Evolutionary conservation across 73 alveolate genomes (phyloP).

Genomic region (Loxodes magnus): DNA sequence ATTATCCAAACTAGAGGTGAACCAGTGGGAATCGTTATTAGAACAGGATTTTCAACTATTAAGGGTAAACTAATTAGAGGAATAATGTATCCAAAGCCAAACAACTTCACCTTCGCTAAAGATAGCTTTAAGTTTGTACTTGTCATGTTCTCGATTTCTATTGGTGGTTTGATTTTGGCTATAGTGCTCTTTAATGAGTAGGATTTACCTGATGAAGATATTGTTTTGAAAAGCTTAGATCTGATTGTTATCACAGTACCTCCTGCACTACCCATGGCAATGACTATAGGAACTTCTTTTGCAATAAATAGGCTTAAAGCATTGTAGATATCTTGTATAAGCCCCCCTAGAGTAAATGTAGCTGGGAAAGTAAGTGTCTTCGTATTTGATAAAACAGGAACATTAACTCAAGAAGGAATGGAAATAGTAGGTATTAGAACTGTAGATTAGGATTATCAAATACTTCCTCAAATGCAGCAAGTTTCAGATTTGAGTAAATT

Average conservation of each 20-base stretch:
- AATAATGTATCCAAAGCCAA: slow-evolving; percentile 50
- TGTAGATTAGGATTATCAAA: background rate
- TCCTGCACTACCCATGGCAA: slow-evolving; percentile 62
- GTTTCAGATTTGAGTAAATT: no score
- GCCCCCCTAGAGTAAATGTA: slow-evolving; percentile 74
- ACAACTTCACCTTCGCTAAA: slow-evolving; percentile 40
- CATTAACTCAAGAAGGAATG: slow-evolving; percentile 92
- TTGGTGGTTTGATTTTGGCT: slow-evolving; percentile 32
- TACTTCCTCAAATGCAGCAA: background rate
- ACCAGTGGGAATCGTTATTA: slow-evolving; percentile 35
- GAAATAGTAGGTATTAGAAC: slow-evolving; percentile 53
- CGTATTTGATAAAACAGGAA: slow-evolving; percentile 97
- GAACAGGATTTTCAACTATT: slow-evolving; percentile 51
- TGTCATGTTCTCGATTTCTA: slow-evolving; percentile 32
- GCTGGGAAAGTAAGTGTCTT: slow-evolving; percentile 80
- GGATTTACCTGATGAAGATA: background rate
- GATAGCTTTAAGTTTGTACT: slow-evolving; percentile 50
- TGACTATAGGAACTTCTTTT: slow-evolving; percentile 47
- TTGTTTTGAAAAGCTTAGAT: slow-evolving; percentile 28
- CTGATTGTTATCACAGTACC: slow-evolving; percentile 65
- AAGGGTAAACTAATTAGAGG: slow-evolving; percentile 60
- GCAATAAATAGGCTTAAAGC: slow-evolving; percentile 53
- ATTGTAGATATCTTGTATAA: slow-evolving; percentile 61
- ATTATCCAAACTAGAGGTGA: slow-evolving; percentile 48
- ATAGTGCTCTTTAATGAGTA: slow-evolving; percentile 23